A percentile compares a stretch with the other conserved stretches of the same genome.
phyloP scores from a whole-genome alignment of 495 filamentous ascomycete species.

The Lepidopterella palustris region DNA sequence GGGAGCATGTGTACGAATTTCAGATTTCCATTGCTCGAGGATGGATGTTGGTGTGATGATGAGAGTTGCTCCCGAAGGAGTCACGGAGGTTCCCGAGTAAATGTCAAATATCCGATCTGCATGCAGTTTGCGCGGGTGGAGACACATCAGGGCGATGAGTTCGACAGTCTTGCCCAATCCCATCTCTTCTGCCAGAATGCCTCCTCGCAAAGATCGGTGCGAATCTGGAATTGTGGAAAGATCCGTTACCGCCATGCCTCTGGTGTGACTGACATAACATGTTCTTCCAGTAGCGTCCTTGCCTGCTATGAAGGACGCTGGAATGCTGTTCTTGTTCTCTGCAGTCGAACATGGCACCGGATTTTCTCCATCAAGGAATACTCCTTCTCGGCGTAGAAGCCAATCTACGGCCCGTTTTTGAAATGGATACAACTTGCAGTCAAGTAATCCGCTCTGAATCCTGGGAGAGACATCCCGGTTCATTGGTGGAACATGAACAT shows the following conservation, averaged over 20 bases:
- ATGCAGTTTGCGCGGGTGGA: constrained; percentile 43
- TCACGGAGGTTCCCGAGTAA: constrained; percentile 36
- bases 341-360: background rate
- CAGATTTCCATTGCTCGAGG: constrained; percentile 78
- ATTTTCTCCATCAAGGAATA: constrained; percentile 30
- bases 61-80: constrained; percentile 58
- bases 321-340: background rate
- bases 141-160: constrained; percentile 65
- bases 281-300: constrained; percentile 14
- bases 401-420: constrained; percentile 66
- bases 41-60: constrained; percentile 83
- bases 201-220: constrained; percentile 42
- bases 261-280: constrained; percentile 52
- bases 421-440: constrained; percentile 60
- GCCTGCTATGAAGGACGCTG: constrained; percentile 18
- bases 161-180: constrained; percentile 93
- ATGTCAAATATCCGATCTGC: constrained; percentile 25
- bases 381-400: constrained; percentile 57
- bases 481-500: constrained; percentile 52
- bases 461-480: constrained; percentile 36
- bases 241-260: constrained; percentile 54
- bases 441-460: constrained; percentile 40
- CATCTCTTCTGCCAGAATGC: constrained; percentile 91
- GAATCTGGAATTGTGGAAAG: constrained; percentile 41
- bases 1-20: constrained; percentile 65